Percentiles rank a stretch among this genome's conserved stretches.
phyloP scores from a whole-genome alignment of 768 basidiomycete species.

The Mrakia gelida region DNA sequence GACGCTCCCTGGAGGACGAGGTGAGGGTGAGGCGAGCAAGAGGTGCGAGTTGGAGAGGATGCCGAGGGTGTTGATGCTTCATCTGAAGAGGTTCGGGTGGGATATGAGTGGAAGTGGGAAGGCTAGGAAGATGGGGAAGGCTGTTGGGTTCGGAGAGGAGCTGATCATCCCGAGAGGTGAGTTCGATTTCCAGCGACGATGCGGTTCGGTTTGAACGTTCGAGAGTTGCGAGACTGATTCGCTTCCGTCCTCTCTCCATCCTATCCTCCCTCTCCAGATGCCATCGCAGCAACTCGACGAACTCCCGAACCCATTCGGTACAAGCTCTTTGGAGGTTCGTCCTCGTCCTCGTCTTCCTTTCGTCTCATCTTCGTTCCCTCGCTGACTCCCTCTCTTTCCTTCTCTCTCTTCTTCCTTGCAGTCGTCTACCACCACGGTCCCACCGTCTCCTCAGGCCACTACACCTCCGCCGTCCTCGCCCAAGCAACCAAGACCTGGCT shows the following conservation, averaged over 20 bases:
- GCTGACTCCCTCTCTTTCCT: neutral
- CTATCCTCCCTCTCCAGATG: neutral
- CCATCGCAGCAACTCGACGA: slow-evolving; percentile 8
- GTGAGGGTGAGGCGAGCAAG: slow-evolving; percentile 66
- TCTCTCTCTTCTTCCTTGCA: slow-evolving; percentile 38
- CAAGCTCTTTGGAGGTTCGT: slow-evolving; percentile 75
- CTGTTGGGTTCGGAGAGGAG: slow-evolving; percentile 69
- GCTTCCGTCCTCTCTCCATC: neutral
- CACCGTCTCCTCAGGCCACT: slow-evolving; percentile 88
- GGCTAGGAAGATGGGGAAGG: slow-evolving; percentile 77
- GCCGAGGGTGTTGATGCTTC: slow-evolving; percentile 77
- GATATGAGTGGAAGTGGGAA: slow-evolving; percentile 51
- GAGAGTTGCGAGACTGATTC: neutral
- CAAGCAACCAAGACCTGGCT: slow-evolving; percentile 60
- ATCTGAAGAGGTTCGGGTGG: slow-evolving; percentile 87
- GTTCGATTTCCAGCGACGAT: slow-evolving; percentile 36
- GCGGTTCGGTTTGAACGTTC: neutral
- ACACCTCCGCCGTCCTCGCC: slow-evolving; percentile 84
- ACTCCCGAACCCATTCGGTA: slow-evolving; percentile 47
- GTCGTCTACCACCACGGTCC: slow-evolving; percentile 90
- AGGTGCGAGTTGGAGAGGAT: slow-evolving; percentile 72
- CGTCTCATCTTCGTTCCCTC: neutral
- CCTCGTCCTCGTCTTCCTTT: neutral
- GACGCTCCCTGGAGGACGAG: slow-evolving; percentile 56
- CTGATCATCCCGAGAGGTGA: slow-evolving; percentile 68